Conservation (phyloP, 2,329 filamentous ascomycete species). For the Colletotrichum chlorophyti region DNA sequence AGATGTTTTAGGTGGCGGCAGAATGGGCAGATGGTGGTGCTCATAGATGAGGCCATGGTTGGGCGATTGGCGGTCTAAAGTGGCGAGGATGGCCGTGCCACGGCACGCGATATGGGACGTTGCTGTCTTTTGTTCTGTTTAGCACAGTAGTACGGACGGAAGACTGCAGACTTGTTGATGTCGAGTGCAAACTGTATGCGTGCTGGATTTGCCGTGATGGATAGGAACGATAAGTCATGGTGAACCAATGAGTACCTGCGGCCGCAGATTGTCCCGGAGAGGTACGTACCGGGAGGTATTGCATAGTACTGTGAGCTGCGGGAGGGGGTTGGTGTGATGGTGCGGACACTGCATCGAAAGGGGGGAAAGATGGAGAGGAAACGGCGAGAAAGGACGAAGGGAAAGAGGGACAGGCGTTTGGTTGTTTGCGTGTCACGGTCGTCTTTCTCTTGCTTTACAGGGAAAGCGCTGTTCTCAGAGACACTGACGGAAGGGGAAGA, state of each 20-base stretch:
- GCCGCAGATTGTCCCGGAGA: no score
- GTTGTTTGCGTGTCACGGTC: no score
- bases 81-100: slow-evolving; percentile 21
- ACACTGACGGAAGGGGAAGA: no score
- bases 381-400: background rate
- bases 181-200: slow-evolving; percentile 8
- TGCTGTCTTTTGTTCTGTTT: background rate
- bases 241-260: no score
- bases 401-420: no score
- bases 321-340: background rate
- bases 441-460: no score
- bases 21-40: slow-evolving; percentile 26
- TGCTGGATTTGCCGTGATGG: background rate
- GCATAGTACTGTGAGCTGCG: background rate
- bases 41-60: slow-evolving; percentile 18
- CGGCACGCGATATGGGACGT: slow-evolving; percentile 23
- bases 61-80: slow-evolving; percentile 1
- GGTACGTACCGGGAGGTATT: background rate
- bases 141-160: slow-evolving; percentile 6
- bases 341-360: background rate
- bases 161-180: slow-evolving; percentile 1
- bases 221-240: no score
- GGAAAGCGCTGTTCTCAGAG: no score
- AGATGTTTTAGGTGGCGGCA: slow-evolving; percentile 23
- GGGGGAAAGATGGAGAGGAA: background rate